These are phyloP conservation scores for Psilocybe cyanescens DNA, from an alignment of 768 basidiomycete species.

Conservation along the genomic window DNA sequence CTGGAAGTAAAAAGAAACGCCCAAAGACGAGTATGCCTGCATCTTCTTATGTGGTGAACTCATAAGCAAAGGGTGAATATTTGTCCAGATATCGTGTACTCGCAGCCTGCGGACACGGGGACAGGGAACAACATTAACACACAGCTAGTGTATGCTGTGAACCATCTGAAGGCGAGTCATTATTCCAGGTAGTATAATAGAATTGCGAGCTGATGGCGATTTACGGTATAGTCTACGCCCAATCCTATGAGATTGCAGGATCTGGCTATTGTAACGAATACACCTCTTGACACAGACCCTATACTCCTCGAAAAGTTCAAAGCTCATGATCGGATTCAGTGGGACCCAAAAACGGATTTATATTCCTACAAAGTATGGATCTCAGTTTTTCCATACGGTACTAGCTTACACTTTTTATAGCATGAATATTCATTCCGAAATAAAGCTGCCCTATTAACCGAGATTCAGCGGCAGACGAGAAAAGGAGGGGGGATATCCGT, in stretches of 20 bases:
- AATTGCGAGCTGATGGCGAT: neutral
- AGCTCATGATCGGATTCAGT: conserved; percentile 77
- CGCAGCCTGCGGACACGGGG: conserved; percentile 87
- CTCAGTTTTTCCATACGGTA: neutral
- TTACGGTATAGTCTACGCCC: conserved; percentile 52
- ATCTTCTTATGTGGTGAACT: conserved; percentile 10
- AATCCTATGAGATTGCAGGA: conserved; percentile 90
- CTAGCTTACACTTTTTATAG: conserved; percentile 36
- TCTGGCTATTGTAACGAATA: conserved; percentile 78
- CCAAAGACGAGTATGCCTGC: conserved; percentile 64
- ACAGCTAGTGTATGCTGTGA: conserved; percentile 84
- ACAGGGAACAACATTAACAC: conserved; percentile 84
- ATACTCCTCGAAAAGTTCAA: conserved; percentile 81
- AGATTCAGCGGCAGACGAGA: conserved; percentile 84
- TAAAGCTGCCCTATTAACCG: conserved; percentile 80
- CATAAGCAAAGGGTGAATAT: conserved; percentile 8
- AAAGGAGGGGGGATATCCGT: conserved; percentile 87
- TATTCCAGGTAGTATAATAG: neutral
- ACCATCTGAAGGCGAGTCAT: conserved; percentile 70
- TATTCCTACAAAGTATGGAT: conserved; percentile 80
- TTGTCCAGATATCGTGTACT: conserved; percentile 71
- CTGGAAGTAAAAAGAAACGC: conserved; percentile 58
- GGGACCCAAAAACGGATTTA: conserved; percentile 83
- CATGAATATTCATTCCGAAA: conserved; percentile 87
- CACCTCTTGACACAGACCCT: conserved; percentile 73